Conservation (phyloP, 352 stramenopile genomes). For the Globisporangium apiculatum region DNA sequence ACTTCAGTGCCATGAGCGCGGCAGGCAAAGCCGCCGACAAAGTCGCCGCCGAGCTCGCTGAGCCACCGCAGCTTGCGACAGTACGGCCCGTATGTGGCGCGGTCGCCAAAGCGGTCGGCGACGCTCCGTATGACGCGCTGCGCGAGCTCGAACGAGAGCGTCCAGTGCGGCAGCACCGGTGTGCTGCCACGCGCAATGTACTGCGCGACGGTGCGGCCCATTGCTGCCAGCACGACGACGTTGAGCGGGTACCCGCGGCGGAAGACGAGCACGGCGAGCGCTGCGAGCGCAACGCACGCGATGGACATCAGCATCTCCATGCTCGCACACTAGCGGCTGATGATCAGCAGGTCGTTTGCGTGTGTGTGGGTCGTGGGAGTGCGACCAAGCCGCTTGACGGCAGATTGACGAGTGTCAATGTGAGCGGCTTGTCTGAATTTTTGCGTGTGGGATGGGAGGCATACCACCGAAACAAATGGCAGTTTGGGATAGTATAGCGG, state of each 20-base stretch:
- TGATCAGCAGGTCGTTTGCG: too few species aligned
- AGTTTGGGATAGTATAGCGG: too few species aligned
- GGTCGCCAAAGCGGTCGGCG: constrained; percentile 15
- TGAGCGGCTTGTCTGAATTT: too few species aligned
- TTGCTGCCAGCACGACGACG: constrained; percentile 5
- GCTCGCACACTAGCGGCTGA: too few species aligned
- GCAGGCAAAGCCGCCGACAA: constrained; percentile 17
- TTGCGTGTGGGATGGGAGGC: too few species aligned
- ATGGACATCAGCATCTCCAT: too few species aligned
- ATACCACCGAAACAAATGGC: too few species aligned
- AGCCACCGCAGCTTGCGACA: constrained; percentile 15
- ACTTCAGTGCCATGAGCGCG: constrained; percentile 17
- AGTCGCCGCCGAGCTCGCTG: constrained; percentile 17
- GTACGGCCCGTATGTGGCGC: constrained; percentile 9
- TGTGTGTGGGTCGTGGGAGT: too few species aligned
- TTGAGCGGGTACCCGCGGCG: constrained; percentile 7
- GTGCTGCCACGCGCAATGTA: constrained; percentile 1
- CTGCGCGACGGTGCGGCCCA: not conserved
- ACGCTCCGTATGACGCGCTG: constrained; percentile 13
- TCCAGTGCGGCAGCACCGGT: constrained; percentile 22
- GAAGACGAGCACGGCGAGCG: constrained; percentile 1
- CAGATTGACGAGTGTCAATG: too few species aligned
- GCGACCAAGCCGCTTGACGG: too few species aligned
- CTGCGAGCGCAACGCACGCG: too few species aligned
- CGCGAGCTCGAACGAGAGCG: constrained; percentile 28